Conservation (phyloP, 306 rosid genomes). For the Gillenia trifoliata region DNA sequence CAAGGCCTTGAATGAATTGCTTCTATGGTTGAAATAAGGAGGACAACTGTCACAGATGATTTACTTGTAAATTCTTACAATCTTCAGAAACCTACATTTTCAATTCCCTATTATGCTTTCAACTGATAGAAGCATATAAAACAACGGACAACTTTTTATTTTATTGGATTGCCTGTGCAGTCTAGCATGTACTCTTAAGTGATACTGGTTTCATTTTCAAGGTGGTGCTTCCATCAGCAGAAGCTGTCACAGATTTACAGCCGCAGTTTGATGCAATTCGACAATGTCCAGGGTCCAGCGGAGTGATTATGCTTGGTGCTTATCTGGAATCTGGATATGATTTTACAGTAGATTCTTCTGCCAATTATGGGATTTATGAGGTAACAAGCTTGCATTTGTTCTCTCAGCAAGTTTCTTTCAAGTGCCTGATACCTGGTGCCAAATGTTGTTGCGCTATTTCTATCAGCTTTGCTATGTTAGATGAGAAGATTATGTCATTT, state of each 20-base stretch:
- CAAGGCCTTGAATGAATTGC: slow-evolving; percentile 44
- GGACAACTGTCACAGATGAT: slow-evolving; percentile 26
- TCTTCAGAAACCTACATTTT: neutral
- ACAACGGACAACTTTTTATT: neutral
- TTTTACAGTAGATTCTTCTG: slow-evolving; percentile 50
- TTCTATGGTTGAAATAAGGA: slow-evolving; percentile 46
- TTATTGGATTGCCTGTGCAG: neutral
- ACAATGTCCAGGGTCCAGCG: slow-evolving; percentile 46
- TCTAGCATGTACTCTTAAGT: neutral
- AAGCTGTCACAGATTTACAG: slow-evolving; percentile 43
- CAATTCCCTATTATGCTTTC: neutral
- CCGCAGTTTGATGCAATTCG: slow-evolving; percentile 48
- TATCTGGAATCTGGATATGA: slow-evolving; percentile 56
- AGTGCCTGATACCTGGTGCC: neutral
- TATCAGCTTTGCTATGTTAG: neutral
- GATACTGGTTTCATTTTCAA: slow-evolving; percentile 23
- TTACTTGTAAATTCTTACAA: slow-evolving; percentile 40
- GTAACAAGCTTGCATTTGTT: slow-evolving; percentile 18
- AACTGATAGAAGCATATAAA: neutral
- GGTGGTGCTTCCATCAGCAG: slow-evolving; percentile 52
- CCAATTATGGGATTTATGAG: slow-evolving; percentile 54
- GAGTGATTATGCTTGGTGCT: slow-evolving; percentile 54
- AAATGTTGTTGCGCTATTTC: neutral
- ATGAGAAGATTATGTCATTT: neutral
- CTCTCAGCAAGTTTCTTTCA: neutral